Base-by-base conservation (phyloP, 768 basidiomycete species). In the Lactarius sanguifluus region DNA sequence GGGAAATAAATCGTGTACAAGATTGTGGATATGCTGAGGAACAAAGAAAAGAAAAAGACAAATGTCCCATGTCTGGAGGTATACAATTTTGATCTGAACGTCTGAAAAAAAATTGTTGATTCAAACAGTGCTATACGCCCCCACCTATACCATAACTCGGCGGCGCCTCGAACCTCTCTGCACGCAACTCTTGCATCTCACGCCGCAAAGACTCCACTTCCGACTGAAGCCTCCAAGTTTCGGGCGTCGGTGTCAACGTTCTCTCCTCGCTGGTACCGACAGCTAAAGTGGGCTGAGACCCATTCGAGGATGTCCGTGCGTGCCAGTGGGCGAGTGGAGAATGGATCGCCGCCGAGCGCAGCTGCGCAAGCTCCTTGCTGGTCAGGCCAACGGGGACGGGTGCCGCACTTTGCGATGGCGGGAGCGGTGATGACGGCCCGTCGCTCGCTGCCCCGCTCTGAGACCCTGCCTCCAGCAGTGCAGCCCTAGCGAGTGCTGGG, bases 131-230 rank as follows among this genome's bases (percentile, higher is more conserved):
- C 40, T 40, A 40, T 16, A 16, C 40, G 0, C 40, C 40, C 40
- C 15, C 40, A 40, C 28, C 57, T 28, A 16, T 34, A 4, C 25
- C 34, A 59, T 75, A 75, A n/a, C 64, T 68, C 4, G 75, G 75
- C 1, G 74, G 75, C n/a, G 73, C 69, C 57, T 71, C 72, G 23
- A 66, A 10, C 40, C 73, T 34, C 32, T 74, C 73, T n/a, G 56
- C 58, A n/a, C 70, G 72, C 23, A 76, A 59, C 61, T 68, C 63
- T 58, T 74, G 63, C 71, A 75, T 71, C 18, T 70, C 72, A 9
- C 69, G 66, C 20, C 72, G 70, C 57, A 75, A 58, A 55, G 72
- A 69, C 62, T 74, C 74, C 7, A 76, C 73, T 67, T 76, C 76
- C 18, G 59, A 60, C n/a, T 55, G 43, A 18, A 65, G 56, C 52